These are phyloP conservation scores for Zymoseptoria ardabiliae DNA, from an alignment of 2,329 filamentous ascomycete genomes.

Conservation along the genomic window DNA sequence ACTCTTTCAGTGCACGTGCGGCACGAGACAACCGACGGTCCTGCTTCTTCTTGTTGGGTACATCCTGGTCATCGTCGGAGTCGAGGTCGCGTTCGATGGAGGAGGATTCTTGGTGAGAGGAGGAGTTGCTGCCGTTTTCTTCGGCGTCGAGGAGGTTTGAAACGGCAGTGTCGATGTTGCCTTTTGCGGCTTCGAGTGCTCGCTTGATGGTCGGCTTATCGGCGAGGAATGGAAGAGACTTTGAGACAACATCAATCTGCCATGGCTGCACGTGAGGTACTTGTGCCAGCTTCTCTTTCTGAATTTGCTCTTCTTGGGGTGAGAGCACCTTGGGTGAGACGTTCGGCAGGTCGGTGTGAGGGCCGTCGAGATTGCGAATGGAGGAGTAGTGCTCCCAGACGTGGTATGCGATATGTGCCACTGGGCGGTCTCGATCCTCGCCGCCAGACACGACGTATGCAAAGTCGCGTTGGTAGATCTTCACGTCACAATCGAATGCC, in stretches of 20 bases:
- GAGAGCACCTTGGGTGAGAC: slow-evolving; percentile 35
- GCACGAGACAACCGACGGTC: slow-evolving; percentile 40
- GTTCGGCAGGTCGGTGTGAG: slow-evolving; percentile 49
- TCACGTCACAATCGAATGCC: slow-evolving; percentile 54
- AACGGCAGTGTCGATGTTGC: slow-evolving; percentile 48
- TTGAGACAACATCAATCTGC: slow-evolving; percentile 49
- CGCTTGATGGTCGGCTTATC: slow-evolving; percentile 46
- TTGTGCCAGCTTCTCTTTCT: slow-evolving; percentile 31
- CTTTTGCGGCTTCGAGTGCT: slow-evolving; percentile 46
- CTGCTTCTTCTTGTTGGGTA: slow-evolving; percentile 50
- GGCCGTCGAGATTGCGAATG: slow-evolving; percentile 53
- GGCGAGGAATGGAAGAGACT: slow-evolving; percentile 44
- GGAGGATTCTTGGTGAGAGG: slow-evolving; percentile 36
- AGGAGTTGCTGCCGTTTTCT: slow-evolving; percentile 36
- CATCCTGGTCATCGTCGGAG: slow-evolving; percentile 43
- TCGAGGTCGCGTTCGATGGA: slow-evolving; percentile 47
- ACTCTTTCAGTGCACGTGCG: slow-evolving; percentile 29
- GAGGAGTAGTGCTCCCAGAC: slow-evolving; percentile 61
- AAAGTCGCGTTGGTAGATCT: slow-evolving; percentile 52
- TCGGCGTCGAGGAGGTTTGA: slow-evolving; percentile 45
- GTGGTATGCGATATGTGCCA: slow-evolving; percentile 44
- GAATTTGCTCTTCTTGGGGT: slow-evolving; percentile 35
- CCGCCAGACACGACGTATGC: slow-evolving; percentile 43
- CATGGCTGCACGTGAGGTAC: slow-evolving; percentile 43
- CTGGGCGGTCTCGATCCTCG: slow-evolving; percentile 24